Percentiles rank a stretch among this genome's conserved stretches.
Conservation (phyloP, 257 asterid species). For the Cinchona pubescens region DNA sequence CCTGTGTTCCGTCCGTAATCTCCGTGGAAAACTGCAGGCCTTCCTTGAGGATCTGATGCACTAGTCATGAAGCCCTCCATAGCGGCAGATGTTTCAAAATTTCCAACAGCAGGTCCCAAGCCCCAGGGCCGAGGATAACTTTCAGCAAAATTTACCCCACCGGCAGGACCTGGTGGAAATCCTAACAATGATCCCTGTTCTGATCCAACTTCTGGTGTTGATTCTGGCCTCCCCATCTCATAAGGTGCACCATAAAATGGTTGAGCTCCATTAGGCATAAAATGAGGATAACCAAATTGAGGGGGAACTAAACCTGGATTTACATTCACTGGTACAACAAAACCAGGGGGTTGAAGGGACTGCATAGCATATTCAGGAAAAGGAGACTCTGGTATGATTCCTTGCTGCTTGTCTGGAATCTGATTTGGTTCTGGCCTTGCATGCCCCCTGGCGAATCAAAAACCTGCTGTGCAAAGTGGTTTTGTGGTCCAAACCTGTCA, state of each 20-base stretch:
- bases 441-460: slow-evolving; percentile 52
- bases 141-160: slow-evolving; percentile 53
- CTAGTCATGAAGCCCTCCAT: slow-evolving; percentile 25
- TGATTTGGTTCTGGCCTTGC: slow-evolving; percentile 54
- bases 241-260: slow-evolving; percentile 60
- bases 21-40: slow-evolving; percentile 28
- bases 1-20: slow-evolving; percentile 45
- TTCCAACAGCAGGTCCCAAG: slow-evolving; percentile 47
- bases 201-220: slow-evolving; percentile 54
- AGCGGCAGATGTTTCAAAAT: slow-evolving; percentile 51
- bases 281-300: slow-evolving; percentile 66
- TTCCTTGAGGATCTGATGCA: slow-evolving; percentile 35
- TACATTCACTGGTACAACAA: slow-evolving; percentile 41
- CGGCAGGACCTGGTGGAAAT: slow-evolving; percentile 64
- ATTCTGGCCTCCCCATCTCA: slow-evolving; percentile 59
- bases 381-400: slow-evolving; percentile 22
- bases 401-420: slow-evolving; percentile 35
- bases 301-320: slow-evolving; percentile 51
- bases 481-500: slow-evolving; percentile 55
- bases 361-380: slow-evolving; percentile 28
- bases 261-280: slow-evolving; percentile 59
- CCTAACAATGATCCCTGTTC: slow-evolving; percentile 66
- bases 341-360: slow-evolving; percentile 37
- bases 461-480: slow-evolving; percentile 58
- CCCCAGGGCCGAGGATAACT: slow-evolving; percentile 74